Conservation (phyloP, 192 early-diverging fungal species). For the Backusella macrospora region DNA sequence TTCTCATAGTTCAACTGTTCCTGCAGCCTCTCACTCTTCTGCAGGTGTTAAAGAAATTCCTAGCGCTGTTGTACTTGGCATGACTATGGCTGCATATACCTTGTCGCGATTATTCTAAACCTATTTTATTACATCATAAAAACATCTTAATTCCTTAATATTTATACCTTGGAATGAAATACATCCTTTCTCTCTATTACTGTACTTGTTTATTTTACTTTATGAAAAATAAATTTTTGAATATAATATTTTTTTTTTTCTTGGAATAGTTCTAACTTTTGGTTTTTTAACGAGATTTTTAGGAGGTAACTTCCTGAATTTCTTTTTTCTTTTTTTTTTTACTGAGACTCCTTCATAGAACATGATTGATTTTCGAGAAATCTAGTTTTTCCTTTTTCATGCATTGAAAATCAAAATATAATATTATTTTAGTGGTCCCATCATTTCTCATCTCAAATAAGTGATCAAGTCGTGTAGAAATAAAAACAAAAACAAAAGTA, state of each 20-base stretch:
- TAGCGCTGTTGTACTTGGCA: background rate
- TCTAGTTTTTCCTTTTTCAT: background rate
- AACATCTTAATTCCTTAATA: background rate
- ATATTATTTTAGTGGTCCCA: background rate
- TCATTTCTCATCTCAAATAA: background rate
- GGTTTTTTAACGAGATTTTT: background rate
- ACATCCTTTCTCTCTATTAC: background rate
- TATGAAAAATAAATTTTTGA: background rate
- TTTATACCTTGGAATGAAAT: background rate
- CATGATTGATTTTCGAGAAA: background rate
- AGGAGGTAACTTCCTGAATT: too few relatives aligned
- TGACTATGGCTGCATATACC: constrained; percentile 16
- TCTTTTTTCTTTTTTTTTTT: background rate
- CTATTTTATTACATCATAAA: background rate
- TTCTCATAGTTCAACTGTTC: background rate
- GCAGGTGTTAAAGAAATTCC: background rate
- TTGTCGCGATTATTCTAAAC: background rate
- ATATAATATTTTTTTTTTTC: background rate
- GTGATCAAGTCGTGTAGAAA: too few relatives aligned
- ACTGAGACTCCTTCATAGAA: background rate
- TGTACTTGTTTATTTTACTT: constrained; percentile 12
- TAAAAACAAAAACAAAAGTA: background rate
- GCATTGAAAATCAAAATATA: constrained; percentile 7
- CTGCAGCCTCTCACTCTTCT: constrained; percentile 8
- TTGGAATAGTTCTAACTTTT: background rate